These are phyloP conservation scores for Kwoniella shivajii DNA, from an alignment of 1,284 basidiomycete species.

Conservation along the genomic window DNA sequence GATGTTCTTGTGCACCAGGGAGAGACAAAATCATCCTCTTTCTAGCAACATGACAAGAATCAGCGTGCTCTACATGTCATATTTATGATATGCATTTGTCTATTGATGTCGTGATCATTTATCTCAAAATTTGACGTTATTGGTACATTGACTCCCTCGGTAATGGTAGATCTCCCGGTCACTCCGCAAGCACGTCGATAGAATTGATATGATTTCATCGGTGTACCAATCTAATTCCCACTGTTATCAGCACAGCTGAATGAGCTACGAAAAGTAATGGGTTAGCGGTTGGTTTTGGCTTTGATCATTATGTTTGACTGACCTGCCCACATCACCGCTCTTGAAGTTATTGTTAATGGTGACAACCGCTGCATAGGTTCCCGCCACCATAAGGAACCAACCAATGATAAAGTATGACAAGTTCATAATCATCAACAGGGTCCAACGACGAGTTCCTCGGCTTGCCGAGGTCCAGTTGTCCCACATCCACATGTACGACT, in stretches of 20 bases:
- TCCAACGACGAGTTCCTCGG: constrained; percentile 20
- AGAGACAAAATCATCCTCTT: too few species aligned
- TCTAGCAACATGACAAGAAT: too few species aligned
- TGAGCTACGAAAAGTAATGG: not conserved
- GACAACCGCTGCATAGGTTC: constrained; percentile 40
- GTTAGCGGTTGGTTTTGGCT: too few species aligned
- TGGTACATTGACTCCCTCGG: too few species aligned
- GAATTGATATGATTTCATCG: too few species aligned
- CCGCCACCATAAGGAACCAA: constrained; percentile 36
- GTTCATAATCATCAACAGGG: constrained; percentile 27
- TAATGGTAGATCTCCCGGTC: too few species aligned
- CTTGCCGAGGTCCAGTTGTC: constrained; percentile 31
- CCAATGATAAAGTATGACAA: constrained; percentile 32
- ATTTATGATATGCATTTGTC: too few species aligned
- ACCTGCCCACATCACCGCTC: constrained; percentile 1
- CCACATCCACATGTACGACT: constrained; percentile 36
- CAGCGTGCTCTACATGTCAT: too few species aligned
- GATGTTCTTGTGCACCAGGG: too few species aligned
- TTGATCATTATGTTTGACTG: not conserved
- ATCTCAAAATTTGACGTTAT: too few species aligned
- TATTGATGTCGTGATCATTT: too few species aligned
- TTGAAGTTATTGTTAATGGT: constrained; percentile 23
- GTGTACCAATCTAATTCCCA: constrained; percentile 10
- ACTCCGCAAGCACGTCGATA: too few species aligned
- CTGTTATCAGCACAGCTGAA: constrained; percentile 19